phyloP scores from a whole-genome alignment of 306 rosid species.

The Dalbergia cochinchinensis region DNA sequence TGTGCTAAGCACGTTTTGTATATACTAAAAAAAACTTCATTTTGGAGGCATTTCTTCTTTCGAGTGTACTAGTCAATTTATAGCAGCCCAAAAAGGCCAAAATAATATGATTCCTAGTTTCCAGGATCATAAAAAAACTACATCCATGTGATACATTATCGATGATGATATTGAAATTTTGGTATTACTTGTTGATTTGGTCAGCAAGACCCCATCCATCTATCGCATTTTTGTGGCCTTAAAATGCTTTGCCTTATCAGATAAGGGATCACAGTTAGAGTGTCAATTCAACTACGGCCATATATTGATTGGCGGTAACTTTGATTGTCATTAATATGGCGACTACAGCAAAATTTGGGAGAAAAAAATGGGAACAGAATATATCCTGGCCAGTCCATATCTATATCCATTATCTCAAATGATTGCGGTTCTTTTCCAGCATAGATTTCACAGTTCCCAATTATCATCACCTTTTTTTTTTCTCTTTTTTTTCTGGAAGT shows the following conservation, averaged over 20 bases:
- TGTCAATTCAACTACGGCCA: slow-evolving; percentile 39
- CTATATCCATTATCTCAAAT: slow-evolving; percentile 10
- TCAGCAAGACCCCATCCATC: neutral
- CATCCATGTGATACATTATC: slow-evolving; percentile 25
- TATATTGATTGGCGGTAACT: slow-evolving; percentile 29
- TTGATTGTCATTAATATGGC: neutral
- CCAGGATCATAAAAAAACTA: slow-evolving; percentile 10
- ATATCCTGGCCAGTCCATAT: slow-evolving; percentile 21
- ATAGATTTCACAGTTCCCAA: slow-evolving; percentile 34
- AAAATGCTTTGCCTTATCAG: slow-evolving; percentile 25
- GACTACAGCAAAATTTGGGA: slow-evolving; percentile 8
- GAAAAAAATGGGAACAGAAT: slow-evolving; percentile 27
- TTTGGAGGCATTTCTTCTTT: neutral
- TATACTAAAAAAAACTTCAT: too few relatives aligned
- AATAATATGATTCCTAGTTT: slow-evolving; percentile 13
- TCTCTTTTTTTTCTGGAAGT: neutral
- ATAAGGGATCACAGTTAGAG: slow-evolving; percentile 29
- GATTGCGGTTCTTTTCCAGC: neutral
- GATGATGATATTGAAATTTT: neutral
- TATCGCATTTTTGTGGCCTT: slow-evolving; percentile 29
- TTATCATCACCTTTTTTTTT: neutral
- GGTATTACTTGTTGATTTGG: slow-evolving; percentile 7
- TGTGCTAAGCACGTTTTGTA: slow-evolving; percentile 9
- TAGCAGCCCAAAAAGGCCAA: slow-evolving; percentile 18
- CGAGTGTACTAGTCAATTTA: slow-evolving; percentile 14